These are phyloP conservation scores for Micractinium sp. DNA, from an alignment of 139 green algal genomes.

Conservation along the genomic window DNA sequence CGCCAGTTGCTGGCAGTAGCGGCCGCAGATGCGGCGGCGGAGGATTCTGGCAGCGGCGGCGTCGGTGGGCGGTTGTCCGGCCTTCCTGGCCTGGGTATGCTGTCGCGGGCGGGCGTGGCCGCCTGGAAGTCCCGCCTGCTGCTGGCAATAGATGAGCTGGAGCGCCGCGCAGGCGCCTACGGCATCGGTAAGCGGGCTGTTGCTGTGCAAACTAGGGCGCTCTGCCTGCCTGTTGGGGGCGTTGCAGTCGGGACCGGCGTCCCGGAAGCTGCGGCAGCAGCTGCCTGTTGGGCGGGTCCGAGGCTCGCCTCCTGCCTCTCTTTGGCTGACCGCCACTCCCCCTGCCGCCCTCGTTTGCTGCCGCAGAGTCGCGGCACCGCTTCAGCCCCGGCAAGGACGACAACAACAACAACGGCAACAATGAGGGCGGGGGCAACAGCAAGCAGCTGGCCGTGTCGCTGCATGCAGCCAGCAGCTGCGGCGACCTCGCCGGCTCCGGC, in stretches of 20 bases:
- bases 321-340: neutral
- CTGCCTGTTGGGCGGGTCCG: neutral
- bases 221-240: neutral
- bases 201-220: neutral
- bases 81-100: constrained; percentile 28
- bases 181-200: constrained; percentile 34
- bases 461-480: neutral
- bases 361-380: constrained; percentile 18
- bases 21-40: neutral
- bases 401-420: neutral
- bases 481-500: neutral
- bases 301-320: neutral
- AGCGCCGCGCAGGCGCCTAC: constrained; percentile 37
- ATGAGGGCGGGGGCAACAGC: neutral
- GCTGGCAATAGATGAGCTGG: constrained; percentile 47
- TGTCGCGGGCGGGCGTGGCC: constrained; percentile 42
- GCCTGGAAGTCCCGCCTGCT: constrained; percentile 47
- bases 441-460: neutral
- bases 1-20: constrained; percentile 38
- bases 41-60: neutral
- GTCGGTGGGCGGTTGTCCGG: neutral
- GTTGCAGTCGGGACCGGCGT: neutral
- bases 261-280: neutral
- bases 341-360: neutral
- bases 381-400: neutral